Percentiles rank a stretch among this genome's conserved stretches.
phyloP scores from a whole-genome alignment of 306 rosid genomes.

The Mucuna pruriens region DNA sequence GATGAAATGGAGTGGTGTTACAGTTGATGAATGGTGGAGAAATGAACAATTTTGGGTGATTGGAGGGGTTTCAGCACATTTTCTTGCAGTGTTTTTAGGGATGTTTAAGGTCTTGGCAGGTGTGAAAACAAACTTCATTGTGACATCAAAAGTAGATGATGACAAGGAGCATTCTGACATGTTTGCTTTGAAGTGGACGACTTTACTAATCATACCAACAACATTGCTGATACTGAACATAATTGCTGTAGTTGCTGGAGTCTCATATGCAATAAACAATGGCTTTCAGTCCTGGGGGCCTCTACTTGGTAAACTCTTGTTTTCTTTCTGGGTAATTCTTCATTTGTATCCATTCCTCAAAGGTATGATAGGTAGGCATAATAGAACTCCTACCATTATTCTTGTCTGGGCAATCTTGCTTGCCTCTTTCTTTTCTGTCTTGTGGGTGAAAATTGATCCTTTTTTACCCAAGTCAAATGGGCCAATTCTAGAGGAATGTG shows the following conservation, averaged over 20 bases:
- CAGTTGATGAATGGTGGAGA: slow-evolving; percentile 82
- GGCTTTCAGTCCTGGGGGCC: slow-evolving; percentile 74
- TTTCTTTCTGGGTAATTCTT: slow-evolving; percentile 71
- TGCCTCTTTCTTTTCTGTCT: slow-evolving; percentile 68
- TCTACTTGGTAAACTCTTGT: slow-evolving; percentile 66
- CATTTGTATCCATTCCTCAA: slow-evolving; percentile 77
- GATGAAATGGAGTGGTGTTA: slow-evolving; percentile 80
- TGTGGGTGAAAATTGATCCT: slow-evolving; percentile 75
- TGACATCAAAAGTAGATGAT: slow-evolving; percentile 49
- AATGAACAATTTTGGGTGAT: slow-evolving; percentile 84
- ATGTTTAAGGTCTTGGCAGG: slow-evolving; percentile 66
- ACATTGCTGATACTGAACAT: slow-evolving; percentile 65
- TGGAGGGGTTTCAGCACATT: slow-evolving; percentile 70
- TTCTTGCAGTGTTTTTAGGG: slow-evolving; percentile 67
- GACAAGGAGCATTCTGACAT: slow-evolving; percentile 37
- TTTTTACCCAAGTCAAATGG: slow-evolving; percentile 58
- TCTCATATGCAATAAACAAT: slow-evolving; percentile 66
- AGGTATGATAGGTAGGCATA: slow-evolving; percentile 62
- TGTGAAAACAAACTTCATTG: slow-evolving; percentile 59
- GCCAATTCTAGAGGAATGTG: slow-evolving; percentile 71
- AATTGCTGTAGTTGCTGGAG: slow-evolving; percentile 66
- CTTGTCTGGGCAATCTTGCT: slow-evolving; percentile 77
- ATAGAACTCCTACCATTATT: slow-evolving; percentile 78
- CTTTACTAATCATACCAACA: slow-evolving; percentile 75
- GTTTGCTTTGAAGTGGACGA: slow-evolving; percentile 60